These are phyloP conservation scores for Ophiostoma australiae DNA, from an alignment of 2,329 filamentous ascomycete species.

Conservation along the genomic window DNA sequence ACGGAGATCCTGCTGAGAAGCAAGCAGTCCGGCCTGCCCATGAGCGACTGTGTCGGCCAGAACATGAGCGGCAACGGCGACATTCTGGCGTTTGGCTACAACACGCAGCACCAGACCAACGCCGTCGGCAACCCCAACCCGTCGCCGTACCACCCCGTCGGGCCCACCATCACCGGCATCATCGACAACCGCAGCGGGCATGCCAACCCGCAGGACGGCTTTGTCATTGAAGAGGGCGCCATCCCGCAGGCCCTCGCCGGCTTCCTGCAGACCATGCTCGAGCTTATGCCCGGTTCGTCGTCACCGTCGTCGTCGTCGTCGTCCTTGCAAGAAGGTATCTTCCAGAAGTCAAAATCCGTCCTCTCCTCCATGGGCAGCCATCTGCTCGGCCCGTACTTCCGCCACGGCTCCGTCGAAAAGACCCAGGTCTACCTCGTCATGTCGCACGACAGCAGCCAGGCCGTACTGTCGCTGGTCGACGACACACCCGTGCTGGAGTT, in stretches of 20 bases:
- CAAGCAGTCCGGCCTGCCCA: constrained; percentile 54
- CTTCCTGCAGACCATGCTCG: constrained; percentile 54
- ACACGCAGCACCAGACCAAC: constrained; percentile 54
- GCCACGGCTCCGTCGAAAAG: constrained; percentile 51
- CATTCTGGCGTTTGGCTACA: constrained; percentile 61
- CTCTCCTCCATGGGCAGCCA: constrained; percentile 48
- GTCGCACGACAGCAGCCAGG: constrained; percentile 62
- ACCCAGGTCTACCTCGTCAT: constrained; percentile 63
- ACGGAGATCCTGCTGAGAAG: constrained; percentile 59
- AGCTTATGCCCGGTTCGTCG: constrained; percentile 47
- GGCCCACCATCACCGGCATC: constrained; percentile 58
- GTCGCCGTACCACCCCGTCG: constrained; percentile 48
- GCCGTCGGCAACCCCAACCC: constrained; percentile 50
- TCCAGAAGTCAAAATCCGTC: constrained; percentile 42
- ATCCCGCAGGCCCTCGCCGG: constrained; percentile 53
- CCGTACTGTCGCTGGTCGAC: constrained; percentile 49
- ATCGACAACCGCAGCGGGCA: constrained; percentile 54
- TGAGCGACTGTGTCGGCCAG: constrained; percentile 54
- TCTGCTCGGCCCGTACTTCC: constrained; percentile 55
- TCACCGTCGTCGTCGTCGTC: constrained; percentile 34
- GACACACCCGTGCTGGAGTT: constrained; percentile 58
- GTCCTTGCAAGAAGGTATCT: constrained; percentile 29
- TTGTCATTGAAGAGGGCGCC: constrained; percentile 59
- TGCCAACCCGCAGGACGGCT: constrained; percentile 55
- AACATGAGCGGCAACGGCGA: constrained; percentile 64